phyloP scores from a whole-genome alignment of 305 asterid genomes.

The Nicotiana rustica region DNA sequence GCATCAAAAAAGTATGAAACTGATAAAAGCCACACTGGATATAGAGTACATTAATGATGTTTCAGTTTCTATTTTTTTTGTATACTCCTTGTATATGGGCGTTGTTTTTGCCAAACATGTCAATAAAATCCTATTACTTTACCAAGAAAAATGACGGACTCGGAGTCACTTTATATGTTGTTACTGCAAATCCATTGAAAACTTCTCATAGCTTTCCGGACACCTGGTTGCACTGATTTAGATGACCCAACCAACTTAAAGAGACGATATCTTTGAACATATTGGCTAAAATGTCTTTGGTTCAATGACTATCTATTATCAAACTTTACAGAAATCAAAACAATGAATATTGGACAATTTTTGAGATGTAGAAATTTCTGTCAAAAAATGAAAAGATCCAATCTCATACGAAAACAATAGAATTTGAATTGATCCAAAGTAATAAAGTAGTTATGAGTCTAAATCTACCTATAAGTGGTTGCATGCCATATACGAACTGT shows the following conservation, averaged over 20 bases:
- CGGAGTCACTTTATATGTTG: neutral
- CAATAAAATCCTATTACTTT: too few species aligned
- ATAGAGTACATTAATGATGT: neutral
- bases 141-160: neutral
- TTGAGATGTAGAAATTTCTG: neutral
- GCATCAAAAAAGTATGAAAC: neutral
- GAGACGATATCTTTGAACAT: neutral
- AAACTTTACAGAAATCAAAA: neutral
- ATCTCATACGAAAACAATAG: constrained; percentile 23
- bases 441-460: constrained; percentile 21
- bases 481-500: constrained; percentile 99
- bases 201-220: neutral
- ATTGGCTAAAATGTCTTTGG: constrained; percentile 12
- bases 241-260: neutral
- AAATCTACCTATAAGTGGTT: constrained; percentile 85
- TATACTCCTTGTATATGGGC: too few species aligned
- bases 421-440: neutral
- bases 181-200: neutral
- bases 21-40: neutral
- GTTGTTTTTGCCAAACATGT: too few species aligned
- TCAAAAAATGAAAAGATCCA: neutral
- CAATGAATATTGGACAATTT: neutral
- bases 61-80: too few species aligned
- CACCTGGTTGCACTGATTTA: neutral
- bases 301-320: neutral